Conservation (phyloP, 129 eudicot genomes). For the Deinandra increscens region DNA sequence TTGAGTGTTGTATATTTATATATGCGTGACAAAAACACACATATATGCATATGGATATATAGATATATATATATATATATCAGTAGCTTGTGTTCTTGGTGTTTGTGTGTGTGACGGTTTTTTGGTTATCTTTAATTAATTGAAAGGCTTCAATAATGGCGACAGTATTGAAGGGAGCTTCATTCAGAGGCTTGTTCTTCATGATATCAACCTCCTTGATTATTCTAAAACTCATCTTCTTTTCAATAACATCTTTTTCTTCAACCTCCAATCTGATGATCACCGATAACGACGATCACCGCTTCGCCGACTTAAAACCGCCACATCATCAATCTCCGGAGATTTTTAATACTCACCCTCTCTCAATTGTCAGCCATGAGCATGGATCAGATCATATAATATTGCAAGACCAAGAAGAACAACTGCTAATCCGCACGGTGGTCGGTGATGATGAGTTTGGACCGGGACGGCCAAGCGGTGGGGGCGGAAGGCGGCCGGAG, state of each 20-base stretch:
- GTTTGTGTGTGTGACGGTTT: constrained; percentile 23
- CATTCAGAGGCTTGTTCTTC: constrained; percentile 36
- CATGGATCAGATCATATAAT: constrained; percentile 21
- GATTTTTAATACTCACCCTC: background rate
- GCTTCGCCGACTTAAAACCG: constrained; percentile 18
- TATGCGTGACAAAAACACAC: no score
- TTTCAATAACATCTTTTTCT: constrained; percentile 24
- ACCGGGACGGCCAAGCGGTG: background rate
- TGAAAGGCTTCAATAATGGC: constrained; percentile 22
- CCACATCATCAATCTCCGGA: constrained; percentile 14
- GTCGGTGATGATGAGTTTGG: background rate
- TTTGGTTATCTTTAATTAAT: background rate
- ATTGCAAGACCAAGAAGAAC: constrained; percentile 29
- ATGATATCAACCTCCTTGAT: constrained; percentile 34
- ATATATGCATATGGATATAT: no score
- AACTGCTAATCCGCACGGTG: background rate
- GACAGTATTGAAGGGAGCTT: constrained; percentile 10
- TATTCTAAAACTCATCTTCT: constrained; percentile 21
- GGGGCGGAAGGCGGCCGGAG: constrained; percentile 20
- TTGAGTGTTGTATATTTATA: no score
- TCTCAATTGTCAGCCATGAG: background rate
- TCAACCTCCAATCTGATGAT: constrained; percentile 29
- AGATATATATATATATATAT: no score
- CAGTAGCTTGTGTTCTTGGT: constrained; percentile 28
- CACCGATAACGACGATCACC: constrained; percentile 11